phyloP scores from a whole-genome alignment of 2,329 filamentous ascomycete genomes.

The Bipolaris sorokiniana region DNA sequence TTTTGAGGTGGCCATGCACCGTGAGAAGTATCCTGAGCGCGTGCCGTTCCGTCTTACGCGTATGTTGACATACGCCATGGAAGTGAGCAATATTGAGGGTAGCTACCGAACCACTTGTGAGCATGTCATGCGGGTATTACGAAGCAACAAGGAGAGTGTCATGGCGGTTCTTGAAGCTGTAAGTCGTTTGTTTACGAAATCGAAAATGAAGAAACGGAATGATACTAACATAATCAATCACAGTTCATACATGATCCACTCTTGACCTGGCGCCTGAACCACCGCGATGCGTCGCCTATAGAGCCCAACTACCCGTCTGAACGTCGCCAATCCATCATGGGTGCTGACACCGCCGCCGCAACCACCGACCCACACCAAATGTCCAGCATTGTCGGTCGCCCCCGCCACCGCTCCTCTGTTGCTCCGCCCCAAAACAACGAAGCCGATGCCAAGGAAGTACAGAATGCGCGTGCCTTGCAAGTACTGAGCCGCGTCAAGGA shows the following conservation, averaged over 20 bases:
- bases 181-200: conserved; percentile 55
- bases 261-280: conserved; percentile 88
- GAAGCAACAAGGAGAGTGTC: conserved; percentile 96
- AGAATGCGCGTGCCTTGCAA: conserved; percentile 91
- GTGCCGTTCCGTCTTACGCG: conserved; percentile 97
- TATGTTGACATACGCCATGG: conserved; percentile 99
- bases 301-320: conserved; percentile 66
- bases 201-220: not conserved
- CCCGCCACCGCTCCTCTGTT: conserved; percentile 45
- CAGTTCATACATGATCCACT: conserved; percentile 99
- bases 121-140: conserved; percentile 94
- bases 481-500: conserved; percentile 91
- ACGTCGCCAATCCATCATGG: conserved; percentile 65
- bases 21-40: conserved; percentile 97
- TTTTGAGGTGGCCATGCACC: conserved; percentile 99
- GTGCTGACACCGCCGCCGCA: conserved; percentile 43
- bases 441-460: conserved; percentile 69
- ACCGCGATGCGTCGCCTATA: conserved; percentile 63
- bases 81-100: conserved; percentile 99
- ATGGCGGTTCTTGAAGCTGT: conserved; percentile 98
- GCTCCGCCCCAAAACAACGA: conserved; percentile 47
- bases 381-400: conserved; percentile 40
- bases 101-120: conserved; percentile 98
- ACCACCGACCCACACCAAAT: conserved; percentile 25
- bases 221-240: conserved; percentile 11